Conservation (phyloP, 2,329 filamentous ascomycete genomes). For the Diaporthe longicolla region DNA sequence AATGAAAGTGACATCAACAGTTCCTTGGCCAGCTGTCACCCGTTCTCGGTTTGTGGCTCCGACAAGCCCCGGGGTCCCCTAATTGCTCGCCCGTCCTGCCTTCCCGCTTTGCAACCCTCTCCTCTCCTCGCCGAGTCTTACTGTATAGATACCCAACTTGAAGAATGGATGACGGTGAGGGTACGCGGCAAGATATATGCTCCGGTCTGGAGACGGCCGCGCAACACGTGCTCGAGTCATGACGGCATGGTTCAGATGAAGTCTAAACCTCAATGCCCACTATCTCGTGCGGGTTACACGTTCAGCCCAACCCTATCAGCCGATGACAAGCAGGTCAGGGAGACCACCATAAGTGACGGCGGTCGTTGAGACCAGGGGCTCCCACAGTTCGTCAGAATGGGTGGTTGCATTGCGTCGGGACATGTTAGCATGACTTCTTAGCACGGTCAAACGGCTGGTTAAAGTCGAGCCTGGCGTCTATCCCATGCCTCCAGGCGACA, state of each 20-base stretch:
- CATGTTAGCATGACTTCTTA: constrained; percentile 4
- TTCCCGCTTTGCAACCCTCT: neutral
- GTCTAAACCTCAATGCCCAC: neutral
- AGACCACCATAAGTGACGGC: neutral
- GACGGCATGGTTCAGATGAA: constrained; percentile 30
- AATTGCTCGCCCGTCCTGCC: no score
- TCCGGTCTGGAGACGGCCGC: neutral
- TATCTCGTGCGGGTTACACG: neutral
- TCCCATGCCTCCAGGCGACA: neutral
- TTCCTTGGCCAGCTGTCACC: neutral
- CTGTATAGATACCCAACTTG: no score
- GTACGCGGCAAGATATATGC: constrained; percentile 8
- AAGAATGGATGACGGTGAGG: neutral
- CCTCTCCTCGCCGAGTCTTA: neutral
- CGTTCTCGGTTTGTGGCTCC: neutral
- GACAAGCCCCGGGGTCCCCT: no score
- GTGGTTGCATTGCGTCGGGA: constrained; percentile 26
- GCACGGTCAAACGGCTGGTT: neutral
- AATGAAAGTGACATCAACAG: no score
- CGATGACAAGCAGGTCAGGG: neutral
- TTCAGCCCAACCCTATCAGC: neutral
- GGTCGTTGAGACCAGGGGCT: neutral
- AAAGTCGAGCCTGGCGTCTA: neutral
- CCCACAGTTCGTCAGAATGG: neutral
- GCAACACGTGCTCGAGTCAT: constrained; percentile 32